These are phyloP conservation scores for Gonium pectorale DNA, from an alignment of 139 green algal genomes.

Conservation along the genomic window DNA sequence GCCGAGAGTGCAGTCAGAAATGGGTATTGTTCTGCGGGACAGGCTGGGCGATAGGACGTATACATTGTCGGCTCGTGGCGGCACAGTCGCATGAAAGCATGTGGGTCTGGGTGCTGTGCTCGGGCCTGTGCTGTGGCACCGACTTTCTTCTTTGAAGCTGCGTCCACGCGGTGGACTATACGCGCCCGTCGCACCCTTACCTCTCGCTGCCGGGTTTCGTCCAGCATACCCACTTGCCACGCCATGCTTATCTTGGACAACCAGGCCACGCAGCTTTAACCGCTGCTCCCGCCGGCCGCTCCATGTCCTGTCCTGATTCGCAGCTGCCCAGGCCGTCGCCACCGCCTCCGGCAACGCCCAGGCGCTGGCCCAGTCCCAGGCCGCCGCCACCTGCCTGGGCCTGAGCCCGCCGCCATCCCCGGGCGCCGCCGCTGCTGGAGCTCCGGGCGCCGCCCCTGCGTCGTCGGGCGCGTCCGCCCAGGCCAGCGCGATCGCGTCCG, in stretches of 20 bases:
- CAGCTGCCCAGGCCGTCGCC: slow-evolving; percentile 35
- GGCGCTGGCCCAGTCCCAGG: slow-evolving; percentile 35
- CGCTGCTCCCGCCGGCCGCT: not conserved
- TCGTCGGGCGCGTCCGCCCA: no score
- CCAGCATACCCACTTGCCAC: not conserved
- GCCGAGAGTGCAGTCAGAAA: no score
- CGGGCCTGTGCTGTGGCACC: not conserved
- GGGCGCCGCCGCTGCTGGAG: not conserved
- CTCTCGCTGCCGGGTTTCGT: not conserved
- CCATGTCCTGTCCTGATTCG: not conserved
- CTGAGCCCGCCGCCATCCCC: not conserved
- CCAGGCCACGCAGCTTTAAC: not conserved
- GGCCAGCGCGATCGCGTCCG: no score
- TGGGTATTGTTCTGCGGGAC: no score
- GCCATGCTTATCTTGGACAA: not conserved
- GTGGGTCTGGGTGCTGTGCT: no score
- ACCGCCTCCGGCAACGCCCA: slow-evolving; percentile 23
- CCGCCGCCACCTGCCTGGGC: not conserved
- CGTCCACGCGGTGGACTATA: not conserved
- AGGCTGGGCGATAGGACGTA: no score
- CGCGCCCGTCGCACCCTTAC: not conserved
- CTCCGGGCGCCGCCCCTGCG: no score
- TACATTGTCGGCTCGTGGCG: no score
- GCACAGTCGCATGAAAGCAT: no score
- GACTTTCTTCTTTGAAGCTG: not conserved